A percentile compares a stretch with the other conserved stretches of the same genome.
These are phyloP conservation scores for Entonaema liquescens DNA, from an alignment of 495 filamentous ascomycete species.

Conservation along the genomic window DNA sequence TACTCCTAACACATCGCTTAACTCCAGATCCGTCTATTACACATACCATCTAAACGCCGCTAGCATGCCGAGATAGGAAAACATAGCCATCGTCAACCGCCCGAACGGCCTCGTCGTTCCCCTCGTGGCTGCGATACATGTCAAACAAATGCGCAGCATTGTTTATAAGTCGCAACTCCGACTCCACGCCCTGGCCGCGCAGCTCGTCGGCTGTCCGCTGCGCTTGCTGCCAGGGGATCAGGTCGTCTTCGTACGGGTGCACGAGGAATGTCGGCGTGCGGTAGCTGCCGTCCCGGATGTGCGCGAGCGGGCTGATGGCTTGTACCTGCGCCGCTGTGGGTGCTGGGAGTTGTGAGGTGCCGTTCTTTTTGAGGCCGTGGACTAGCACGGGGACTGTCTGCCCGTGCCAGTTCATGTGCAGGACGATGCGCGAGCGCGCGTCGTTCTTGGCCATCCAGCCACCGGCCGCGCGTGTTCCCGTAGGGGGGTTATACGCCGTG, in stretches of 20 bases:
- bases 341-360: background rate
- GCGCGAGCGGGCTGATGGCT: conserved; percentile 49
- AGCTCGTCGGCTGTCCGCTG: conserved; percentile 46
- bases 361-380: conserved; percentile 24
- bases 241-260: conserved; percentile 55
- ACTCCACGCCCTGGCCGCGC: conserved; percentile 38
- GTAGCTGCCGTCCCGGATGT: conserved; percentile 50
- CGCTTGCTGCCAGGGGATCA: conserved; percentile 58
- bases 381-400: conserved; percentile 54
- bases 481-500: conserved; percentile 17
- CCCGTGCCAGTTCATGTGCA: conserved; percentile 59
- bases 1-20: too few relatives aligned
- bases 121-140: conserved; percentile 21
- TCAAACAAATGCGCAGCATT: conserved; percentile 23
- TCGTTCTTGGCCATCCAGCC: conserved; percentile 24
- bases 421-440: conserved; percentile 49
- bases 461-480: conserved; percentile 9
- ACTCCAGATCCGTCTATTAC: background rate
- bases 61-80: conserved; percentile 9
- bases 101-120: conserved; percentile 12
- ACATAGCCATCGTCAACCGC: conserved; percentile 14
- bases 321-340: conserved; percentile 40
- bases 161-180: conserved; percentile 16
- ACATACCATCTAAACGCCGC: background rate
- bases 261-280: conserved; percentile 59